Evolutionary conservation across 495 filamentous ascomycete genomes (phyloP), one percentile per base, ranked within the genome.

Genomic region (Aspergillus haitiensis): DNA sequence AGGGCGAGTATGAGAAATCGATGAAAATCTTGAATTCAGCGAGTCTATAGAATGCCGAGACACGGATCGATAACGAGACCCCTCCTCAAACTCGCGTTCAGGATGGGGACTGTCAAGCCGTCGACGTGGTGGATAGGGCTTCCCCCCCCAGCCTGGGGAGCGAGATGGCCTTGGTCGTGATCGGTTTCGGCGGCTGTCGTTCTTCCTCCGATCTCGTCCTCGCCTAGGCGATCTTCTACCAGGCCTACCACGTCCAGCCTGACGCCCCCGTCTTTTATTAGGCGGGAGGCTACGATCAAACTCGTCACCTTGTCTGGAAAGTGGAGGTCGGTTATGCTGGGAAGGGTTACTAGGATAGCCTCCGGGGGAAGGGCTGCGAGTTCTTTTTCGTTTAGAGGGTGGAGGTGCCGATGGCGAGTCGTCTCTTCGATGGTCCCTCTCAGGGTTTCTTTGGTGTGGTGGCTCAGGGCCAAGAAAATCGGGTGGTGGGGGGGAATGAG

Each of bases 281-380:
- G 56, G 63, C 15, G 68, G 52, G 32, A 65, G 67, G n/a, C 67
- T 67, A 42, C 72, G 63, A 52, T 75, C 72, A 21, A 70, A 71
- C 56, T 68, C 66, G 37, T 74, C 72, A 16, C 65, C 63, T 13
- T 63, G 61, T 47, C 69, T 72, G 21, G 60, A 48, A 37, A 62
- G 69, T 7, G 66, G 71, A 42, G 61, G 54, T 11, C 64, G 71
- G 32, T 65, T 67, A 33, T 58, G 67, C 12, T 60, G 57, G 9
- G 65, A 69, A 21, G 60, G 61, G 37, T 64, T 69, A 18, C 59
- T 59, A 45, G 55, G 45, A 46, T 54, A 67, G 35, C 58, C 64
- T 18, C 64, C 57, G 27, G 78, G 76, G 9, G 81, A 81, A 45
- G 78, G 79, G 56, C 75, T 81, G 48, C 78, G 74, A 55, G 75